Conservation (phyloP, 192 early-diverging fungal species). For the Chytriomyces confervae region DNA sequence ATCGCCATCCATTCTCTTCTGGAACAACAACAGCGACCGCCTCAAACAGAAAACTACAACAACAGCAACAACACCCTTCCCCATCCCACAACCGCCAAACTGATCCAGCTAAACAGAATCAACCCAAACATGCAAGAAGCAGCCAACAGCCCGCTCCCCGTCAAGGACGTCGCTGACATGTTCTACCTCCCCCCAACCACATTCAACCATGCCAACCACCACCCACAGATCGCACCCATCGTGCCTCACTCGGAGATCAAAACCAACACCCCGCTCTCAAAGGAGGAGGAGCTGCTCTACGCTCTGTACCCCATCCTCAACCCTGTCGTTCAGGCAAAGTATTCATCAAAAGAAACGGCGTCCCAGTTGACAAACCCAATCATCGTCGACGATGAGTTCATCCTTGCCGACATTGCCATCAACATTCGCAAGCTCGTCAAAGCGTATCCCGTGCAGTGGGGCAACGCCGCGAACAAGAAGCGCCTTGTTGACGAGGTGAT, state of each 20-base stretch:
- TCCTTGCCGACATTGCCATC: conserved; percentile 31
- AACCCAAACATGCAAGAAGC: too few relatives aligned
- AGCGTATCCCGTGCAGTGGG: conserved; percentile 19
- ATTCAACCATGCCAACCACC: background rate
- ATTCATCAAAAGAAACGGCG: background rate
- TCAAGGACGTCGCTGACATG: too few relatives aligned
- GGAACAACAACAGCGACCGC: too few relatives aligned
- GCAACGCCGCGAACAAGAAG: background rate
- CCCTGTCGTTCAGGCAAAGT: background rate
- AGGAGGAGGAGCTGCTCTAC: background rate
- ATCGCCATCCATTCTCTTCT: too few relatives aligned
- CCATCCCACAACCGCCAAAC: too few relatives aligned
- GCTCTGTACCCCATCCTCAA: conserved; percentile 14
- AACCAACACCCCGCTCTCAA: too few relatives aligned
- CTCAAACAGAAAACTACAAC: too few relatives aligned
- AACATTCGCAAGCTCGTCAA: conserved; percentile 11
- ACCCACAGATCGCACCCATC: background rate
- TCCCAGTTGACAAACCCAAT: conserved; percentile 14
- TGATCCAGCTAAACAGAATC: too few relatives aligned
- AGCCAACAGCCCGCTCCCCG: too few relatives aligned
- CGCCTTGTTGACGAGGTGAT: background rate
- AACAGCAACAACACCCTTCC: too few relatives aligned
- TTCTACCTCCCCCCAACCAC: background rate
- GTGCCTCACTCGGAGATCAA: background rate
- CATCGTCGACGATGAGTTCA: conserved; percentile 24